These are phyloP conservation scores for Nitzschia palea DNA, from an alignment of 108 stramenopile genomes.

Conservation along the genomic window DNA sequence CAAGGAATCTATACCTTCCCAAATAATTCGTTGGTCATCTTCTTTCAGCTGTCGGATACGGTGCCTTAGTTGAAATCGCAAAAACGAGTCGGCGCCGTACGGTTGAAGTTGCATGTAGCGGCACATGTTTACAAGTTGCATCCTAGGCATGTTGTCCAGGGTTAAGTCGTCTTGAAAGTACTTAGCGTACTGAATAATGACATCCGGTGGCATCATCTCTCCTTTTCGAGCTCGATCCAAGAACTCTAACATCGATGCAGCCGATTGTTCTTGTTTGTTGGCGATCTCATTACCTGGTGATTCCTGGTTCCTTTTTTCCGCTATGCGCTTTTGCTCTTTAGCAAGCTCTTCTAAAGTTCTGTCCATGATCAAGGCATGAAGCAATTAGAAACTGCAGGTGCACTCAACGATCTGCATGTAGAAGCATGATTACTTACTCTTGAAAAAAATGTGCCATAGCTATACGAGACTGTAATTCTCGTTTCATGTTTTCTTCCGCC, in stretches of 20 bases:
- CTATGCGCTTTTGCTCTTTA: constrained; percentile 83
- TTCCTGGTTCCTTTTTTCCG: constrained; percentile 40
- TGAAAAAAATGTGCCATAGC: constrained; percentile 97
- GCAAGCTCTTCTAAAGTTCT: constrained; percentile 84
- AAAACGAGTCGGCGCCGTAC: constrained; percentile 91
- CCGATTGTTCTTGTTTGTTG: constrained; percentile 65
- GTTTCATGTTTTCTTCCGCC: constrained; percentile 97
- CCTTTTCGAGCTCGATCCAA: constrained; percentile 90
- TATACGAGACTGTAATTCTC: constrained; percentile 90
- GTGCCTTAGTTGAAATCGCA: constrained; percentile 94
- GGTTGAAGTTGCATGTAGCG: constrained; percentile 95
- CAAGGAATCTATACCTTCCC: constrained; percentile 96
- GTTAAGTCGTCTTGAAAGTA: constrained; percentile 97
- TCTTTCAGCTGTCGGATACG: constrained; percentile 82
- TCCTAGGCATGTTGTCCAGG: constrained; percentile 95
- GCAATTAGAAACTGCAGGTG: no score
- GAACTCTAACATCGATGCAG: constrained; percentile 84
- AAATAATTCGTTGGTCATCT: constrained; percentile 97
- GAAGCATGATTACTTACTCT: constrained; percentile 65
- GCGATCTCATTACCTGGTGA: constrained; percentile 41
- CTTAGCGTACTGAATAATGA: constrained; percentile 80
- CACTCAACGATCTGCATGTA: neutral
- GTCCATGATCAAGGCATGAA: neutral
- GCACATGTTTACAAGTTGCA: constrained; percentile 94
- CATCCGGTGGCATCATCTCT: constrained; percentile 82